These are phyloP conservation scores for Arachis stenosperma DNA, from an alignment of 306 rosid species.

Conservation along the genomic window DNA sequence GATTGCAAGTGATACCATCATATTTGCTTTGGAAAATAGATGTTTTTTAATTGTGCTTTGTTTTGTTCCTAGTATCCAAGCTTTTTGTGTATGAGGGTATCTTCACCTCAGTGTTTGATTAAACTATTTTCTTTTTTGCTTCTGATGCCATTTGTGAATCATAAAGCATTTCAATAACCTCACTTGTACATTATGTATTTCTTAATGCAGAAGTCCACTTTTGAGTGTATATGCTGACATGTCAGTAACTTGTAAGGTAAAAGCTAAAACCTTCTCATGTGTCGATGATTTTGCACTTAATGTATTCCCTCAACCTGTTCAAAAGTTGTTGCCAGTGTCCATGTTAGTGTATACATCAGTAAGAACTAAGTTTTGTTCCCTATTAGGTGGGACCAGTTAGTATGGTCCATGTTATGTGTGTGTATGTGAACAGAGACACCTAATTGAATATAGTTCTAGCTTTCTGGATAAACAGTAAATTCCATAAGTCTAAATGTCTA, in stretches of 20 bases:
- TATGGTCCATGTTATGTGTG: neutral
- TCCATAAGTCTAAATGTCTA: neutral
- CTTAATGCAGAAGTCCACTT: slow-evolving; percentile 84
- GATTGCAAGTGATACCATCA: slow-evolving; percentile 9
- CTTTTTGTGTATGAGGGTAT: slow-evolving; percentile 7
- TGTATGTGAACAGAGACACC: neutral
- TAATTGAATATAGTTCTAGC: slow-evolving; percentile 7
- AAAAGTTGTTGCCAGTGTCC: slow-evolving; percentile 19
- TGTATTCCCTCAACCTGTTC: slow-evolving; percentile 30
- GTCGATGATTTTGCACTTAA: slow-evolving; percentile 20
- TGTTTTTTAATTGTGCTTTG: neutral
- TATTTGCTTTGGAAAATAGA: neutral
- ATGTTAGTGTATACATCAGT: slow-evolving; percentile 8
- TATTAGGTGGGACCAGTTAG: too few species aligned
- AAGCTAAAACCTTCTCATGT: slow-evolving; percentile 1
- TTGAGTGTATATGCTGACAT: slow-evolving; percentile 97
- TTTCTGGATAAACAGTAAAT: slow-evolving; percentile 12
- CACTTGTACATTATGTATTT: slow-evolving; percentile 29
- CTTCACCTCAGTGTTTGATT: slow-evolving; percentile 10
- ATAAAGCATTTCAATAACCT: slow-evolving; percentile 31
- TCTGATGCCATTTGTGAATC: slow-evolving; percentile 19
- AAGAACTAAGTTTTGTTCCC: too few species aligned
- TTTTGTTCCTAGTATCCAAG: slow-evolving; percentile 10
- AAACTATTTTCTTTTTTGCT: neutral
- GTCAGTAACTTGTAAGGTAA: slow-evolving; percentile 96